Conservation (phyloP, 129 eudicot genomes). For the Ambrosia trifida region DNA sequence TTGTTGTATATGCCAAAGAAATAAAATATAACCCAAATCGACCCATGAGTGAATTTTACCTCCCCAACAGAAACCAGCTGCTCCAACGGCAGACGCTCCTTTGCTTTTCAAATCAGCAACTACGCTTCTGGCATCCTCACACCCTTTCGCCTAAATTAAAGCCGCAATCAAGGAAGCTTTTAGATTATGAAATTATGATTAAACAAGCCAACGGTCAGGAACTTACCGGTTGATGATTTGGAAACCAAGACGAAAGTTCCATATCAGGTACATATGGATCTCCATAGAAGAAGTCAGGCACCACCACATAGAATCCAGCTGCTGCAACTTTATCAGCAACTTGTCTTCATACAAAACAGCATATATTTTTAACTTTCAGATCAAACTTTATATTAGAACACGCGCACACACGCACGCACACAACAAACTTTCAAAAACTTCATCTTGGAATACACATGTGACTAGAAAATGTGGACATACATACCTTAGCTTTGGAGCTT, state of each 20-base stretch:
- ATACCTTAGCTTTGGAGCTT: slow-evolving; percentile 48
- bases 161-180: background rate
- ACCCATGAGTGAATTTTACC: slow-evolving; percentile 34
- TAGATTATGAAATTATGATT: background rate
- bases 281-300: slow-evolving; percentile 69
- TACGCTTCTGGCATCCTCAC: slow-evolving; percentile 57
- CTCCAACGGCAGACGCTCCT: slow-evolving; percentile 55
- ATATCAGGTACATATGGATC: slow-evolving; percentile 46
- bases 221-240: slow-evolving; percentile 49
- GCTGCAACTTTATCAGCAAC: slow-evolving; percentile 72
- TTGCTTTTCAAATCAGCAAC: slow-evolving; percentile 49
- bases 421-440: background rate
- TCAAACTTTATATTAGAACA: background rate
- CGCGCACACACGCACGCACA: background rate
- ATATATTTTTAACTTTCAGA: background rate
- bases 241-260: slow-evolving; percentile 39
- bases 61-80: slow-evolving; percentile 79
- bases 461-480: background rate
- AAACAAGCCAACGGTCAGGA: background rate
- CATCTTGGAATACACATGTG: background rate
- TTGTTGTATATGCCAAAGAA: background rate
- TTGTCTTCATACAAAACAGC: slow-evolving; percentile 39
- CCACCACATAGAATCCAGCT: slow-evolving; percentile 58
- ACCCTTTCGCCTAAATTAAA: slow-evolving; percentile 45
- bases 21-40: background rate